These are phyloP conservation scores for Wickerhamiella parazyma DNA, from an alignment of 805 yeast species.

Conservation along the genomic window DNA sequence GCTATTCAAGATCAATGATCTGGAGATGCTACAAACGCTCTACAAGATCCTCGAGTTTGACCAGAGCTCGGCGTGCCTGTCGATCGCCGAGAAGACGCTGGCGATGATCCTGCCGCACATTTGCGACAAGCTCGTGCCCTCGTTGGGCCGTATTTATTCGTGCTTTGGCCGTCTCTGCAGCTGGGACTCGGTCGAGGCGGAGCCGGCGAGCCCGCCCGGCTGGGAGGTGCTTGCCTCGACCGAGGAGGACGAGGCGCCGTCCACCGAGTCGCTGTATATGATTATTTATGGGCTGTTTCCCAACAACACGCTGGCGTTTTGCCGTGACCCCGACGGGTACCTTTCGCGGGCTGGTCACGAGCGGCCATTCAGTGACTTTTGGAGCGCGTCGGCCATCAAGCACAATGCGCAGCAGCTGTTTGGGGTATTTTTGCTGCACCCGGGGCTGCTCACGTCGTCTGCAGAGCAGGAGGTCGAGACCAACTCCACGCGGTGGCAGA, in stretches of 20 bases:
- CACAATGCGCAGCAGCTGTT: slow-evolving; percentile 23
- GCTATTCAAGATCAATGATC: slow-evolving; percentile 16
- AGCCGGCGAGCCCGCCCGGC: not conserved
- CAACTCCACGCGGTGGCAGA: slow-evolving; percentile 3
- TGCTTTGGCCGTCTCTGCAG: slow-evolving; percentile 33
- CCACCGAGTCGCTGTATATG: slow-evolving; percentile 31
- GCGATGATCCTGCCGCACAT: slow-evolving; percentile 36
- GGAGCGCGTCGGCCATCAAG: slow-evolving; percentile 27
- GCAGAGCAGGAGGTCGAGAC: slow-evolving; percentile 26
- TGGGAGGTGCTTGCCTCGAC: slow-evolving; percentile 1
- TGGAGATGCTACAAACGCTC: slow-evolving; percentile 18
- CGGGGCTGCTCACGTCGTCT: slow-evolving; percentile 31
- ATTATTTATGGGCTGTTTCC: slow-evolving; percentile 49
- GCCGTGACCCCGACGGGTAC: slow-evolving; percentile 32
- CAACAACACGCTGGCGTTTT: slow-evolving; percentile 32
- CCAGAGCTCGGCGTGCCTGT: slow-evolving; percentile 29
- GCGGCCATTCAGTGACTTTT: slow-evolving; percentile 21
- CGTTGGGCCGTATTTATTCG: slow-evolving; percentile 32
- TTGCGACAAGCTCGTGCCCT: slow-evolving; percentile 24
- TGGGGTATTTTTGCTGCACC: slow-evolving; percentile 34
- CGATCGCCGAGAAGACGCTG: slow-evolving; percentile 27
- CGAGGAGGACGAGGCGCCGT: slow-evolving; percentile 14
- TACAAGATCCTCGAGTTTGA: slow-evolving; percentile 27
- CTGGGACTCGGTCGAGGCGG: slow-evolving; percentile 22
- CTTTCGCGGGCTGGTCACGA: slow-evolving; percentile 16